phyloP scores from a whole-genome alignment of 2,329 filamentous ascomycete species.

The Fusarium burgessii region DNA sequence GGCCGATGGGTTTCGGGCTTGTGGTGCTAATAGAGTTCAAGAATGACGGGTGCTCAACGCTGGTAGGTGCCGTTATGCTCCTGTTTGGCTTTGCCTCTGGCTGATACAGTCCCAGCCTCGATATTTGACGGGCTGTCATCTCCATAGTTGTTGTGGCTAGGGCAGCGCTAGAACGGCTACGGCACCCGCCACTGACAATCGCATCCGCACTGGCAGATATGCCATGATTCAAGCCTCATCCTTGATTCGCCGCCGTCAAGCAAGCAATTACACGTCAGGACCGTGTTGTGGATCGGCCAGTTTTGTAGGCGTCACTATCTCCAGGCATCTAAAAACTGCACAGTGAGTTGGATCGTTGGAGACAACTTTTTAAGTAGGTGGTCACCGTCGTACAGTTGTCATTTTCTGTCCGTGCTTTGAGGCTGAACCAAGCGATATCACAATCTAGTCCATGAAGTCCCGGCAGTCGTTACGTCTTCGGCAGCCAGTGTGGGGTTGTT shows the following conservation, averaged over 20 bases:
- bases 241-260: slow-evolving; percentile 37
- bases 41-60: slow-evolving; percentile 36
- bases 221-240: slow-evolving; percentile 38
- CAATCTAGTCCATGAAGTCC: slow-evolving; percentile 10
- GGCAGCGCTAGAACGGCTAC: slow-evolving; percentile 47
- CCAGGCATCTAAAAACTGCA: not conserved
- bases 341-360: not conserved
- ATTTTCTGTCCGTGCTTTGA: slow-evolving; percentile 18
- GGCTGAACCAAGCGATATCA: slow-evolving; percentile 15
- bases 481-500: slow-evolving; percentile 32
- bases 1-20: slow-evolving; percentile 45
- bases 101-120: slow-evolving; percentile 30
- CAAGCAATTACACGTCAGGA: slow-evolving; percentile 41
- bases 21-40: slow-evolving; percentile 43
- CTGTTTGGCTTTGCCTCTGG: slow-evolving; percentile 28
- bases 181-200: slow-evolving; percentile 46
- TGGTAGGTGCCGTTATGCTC: slow-evolving; percentile 35
- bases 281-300: slow-evolving; percentile 23
- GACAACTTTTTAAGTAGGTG: not conserved
- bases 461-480: slow-evolving; percentile 37
- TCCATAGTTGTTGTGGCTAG: slow-evolving; percentile 43
- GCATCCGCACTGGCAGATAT: slow-evolving; percentile 40
- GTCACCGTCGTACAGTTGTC: not conserved
- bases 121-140: slow-evolving; percentile 45
- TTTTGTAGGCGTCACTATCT: slow-evolving; percentile 12